These are phyloP conservation scores for Acanthamoeba lenticulata DNA, from an alignment of 208 protist genomes.

Conservation along the genomic window DNA sequence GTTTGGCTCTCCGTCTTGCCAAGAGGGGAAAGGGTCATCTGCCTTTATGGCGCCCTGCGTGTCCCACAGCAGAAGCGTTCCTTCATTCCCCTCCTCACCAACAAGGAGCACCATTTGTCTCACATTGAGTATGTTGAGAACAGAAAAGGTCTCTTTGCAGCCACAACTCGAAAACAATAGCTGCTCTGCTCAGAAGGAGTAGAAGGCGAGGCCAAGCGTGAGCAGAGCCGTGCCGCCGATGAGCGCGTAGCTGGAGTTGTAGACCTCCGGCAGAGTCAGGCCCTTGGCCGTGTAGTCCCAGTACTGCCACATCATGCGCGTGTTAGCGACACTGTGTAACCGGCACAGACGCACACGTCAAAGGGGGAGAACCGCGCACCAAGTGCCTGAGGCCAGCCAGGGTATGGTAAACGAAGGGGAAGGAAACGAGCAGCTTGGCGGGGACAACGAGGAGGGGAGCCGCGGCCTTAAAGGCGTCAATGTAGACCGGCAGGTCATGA, in stretches of 20 bases:
- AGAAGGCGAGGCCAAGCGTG: slow-evolving; percentile 51
- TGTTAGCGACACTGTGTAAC: background rate
- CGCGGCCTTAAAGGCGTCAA: slow-evolving; percentile 41
- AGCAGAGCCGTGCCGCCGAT: slow-evolving; percentile 14
- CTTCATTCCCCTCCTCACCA: no score
- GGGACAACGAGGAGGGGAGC: slow-evolving; percentile 36
- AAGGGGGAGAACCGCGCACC: slow-evolving; percentile 50
- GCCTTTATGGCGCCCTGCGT: no score
- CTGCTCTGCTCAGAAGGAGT: background rate
- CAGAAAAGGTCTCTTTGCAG: no score
- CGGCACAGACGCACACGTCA: no score
- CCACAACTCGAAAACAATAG: no score
- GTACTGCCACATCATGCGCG: background rate
- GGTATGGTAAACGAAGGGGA: slow-evolving; percentile 71
- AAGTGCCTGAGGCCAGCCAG: slow-evolving; percentile 75
- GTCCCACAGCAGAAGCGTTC: no score
- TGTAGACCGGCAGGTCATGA: slow-evolving; percentile 52
- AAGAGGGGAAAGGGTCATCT: no score
- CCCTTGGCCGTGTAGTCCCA: slow-evolving; percentile 73
- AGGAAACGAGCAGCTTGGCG: slow-evolving; percentile 63
- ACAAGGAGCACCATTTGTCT: no score
- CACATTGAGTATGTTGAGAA: no score
- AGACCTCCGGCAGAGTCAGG: background rate
- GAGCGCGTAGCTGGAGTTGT: slow-evolving; percentile 31
- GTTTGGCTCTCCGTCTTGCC: no score